A percentile compares a stretch with the other conserved stretches of the same genome.
These are phyloP conservation scores for Citrullus colocynthis DNA, from an alignment of 306 rosid species.

Conservation along the genomic window DNA sequence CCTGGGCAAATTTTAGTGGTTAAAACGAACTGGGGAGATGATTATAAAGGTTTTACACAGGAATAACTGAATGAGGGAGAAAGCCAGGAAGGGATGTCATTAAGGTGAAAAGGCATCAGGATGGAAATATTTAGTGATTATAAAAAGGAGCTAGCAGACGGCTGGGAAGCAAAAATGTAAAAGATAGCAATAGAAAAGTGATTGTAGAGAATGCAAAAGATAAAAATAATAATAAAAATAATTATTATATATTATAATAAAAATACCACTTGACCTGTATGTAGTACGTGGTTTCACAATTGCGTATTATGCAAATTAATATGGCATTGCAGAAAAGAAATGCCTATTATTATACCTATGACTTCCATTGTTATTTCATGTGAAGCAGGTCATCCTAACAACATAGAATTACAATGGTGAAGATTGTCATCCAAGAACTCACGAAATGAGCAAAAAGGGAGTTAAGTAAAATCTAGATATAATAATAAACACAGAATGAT, in stretches of 20 bases:
- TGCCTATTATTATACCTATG: too few species aligned
- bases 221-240: too few species aligned
- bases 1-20: neutral
- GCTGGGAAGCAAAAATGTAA: neutral
- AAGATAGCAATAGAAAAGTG: neutral
- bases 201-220: neutral
- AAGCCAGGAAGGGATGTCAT: neutral
- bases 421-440: too few species aligned
- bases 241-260: too few species aligned
- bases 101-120: neutral
- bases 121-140: neutral
- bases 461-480: too few species aligned
- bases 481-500: too few species aligned
- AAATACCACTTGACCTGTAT: too few species aligned
- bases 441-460: too few species aligned
- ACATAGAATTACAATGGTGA: too few species aligned
- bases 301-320: neutral
- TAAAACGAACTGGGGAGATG: neutral
- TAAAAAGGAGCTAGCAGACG: neutral
- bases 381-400: too few species aligned
- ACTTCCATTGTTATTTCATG: too few species aligned
- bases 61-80: neutral
- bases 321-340: too few species aligned
- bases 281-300: neutral
- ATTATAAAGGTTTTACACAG: neutral